Evolutionary conservation across 2,329 filamentous ascomycete genomes (phyloP), one percentile per base, ranked within the genome.

Genomic region (Xylaria sp.): DNA sequence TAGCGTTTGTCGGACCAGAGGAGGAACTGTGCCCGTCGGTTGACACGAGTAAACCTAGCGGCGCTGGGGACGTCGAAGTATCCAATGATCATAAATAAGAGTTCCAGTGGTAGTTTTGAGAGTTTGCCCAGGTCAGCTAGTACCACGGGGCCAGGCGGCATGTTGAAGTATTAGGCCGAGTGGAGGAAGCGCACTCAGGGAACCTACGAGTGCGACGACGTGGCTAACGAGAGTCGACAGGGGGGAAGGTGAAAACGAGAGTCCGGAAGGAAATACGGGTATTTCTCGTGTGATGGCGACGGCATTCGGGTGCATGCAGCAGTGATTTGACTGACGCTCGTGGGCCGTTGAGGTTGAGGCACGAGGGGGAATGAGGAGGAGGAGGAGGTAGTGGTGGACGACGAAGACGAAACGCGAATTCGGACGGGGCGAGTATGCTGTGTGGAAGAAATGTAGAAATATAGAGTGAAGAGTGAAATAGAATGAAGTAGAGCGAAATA

Each of bases 1-100:
- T 60, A 60, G 21, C 56, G 35, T 37, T 31, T 29, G 9, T 56
- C 58, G 21, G 58, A 56, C 58, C 58, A 60, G 21, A 60, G 37
- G 43, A 60, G n/a, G 21, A 56, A 46, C 33, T 56, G 58, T 2
- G 51, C 58, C 9, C 51, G 52, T 29, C 58, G 58, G 25, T 60
- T 56, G 38, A 60, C 52, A 4, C 9, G 43, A 11, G 58, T 49
- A 19, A 60, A 56, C 27, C 19, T 56, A 27, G 51, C 38, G 21
- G 58, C 58, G 17, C 43, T 56, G 11, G 43, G 52, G 4, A 56
- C 21, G 19, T 60, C 58, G 52, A 60, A 29, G 23, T 51, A 38
- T 15, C 21, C 52, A 1, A 56, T 33, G 35, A 60, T 41, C 15
- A 44, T 31, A 15, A 35, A 10, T 8, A 60, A 5, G 33, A 60